Evolutionary conservation across 129 eudicot genomes (phyloP), one percentile per base, ranked within the genome.

Genomic region (Smallanthus sonchifolius): DNA sequence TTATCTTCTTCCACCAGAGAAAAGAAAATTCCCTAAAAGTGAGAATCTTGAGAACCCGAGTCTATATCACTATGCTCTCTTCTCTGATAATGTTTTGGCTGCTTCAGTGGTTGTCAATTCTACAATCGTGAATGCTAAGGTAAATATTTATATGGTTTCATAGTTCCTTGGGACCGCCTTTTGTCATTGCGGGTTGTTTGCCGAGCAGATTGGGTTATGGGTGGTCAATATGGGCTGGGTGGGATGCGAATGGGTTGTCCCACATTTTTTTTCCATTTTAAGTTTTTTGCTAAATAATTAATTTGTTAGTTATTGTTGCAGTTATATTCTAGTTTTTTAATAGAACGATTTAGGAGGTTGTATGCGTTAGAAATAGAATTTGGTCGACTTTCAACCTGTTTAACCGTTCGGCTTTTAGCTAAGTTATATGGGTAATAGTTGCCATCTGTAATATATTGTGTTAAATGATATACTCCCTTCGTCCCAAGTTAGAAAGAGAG

Each of bases 81-180:
- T 90, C 77, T 94, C 97, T 65, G 99, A 94, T 79, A 94, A 94
- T 72, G 99, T 91, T 20, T 82, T 91, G 80, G 99, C 99, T 83
- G 97, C 99, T 11, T 91, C 99, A 5, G 99, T 94, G 5, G 99
- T 95, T 39, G 99, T 88, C 78, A 94, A 91, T 82, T 94, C 99
- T 8, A 84, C 97, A 19, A 75, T 94, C 73, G 75, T 73, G 83
- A 86, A 91, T 85, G 97, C 99, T 36, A 94, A 91, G 91, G 99
- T 95, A 61, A 56, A 73, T 39, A 28, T 57, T 39, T 45, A 11
- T 20, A 36, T 24, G 2, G 64, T 15, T 42, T 49, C 52, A 47
- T 73, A 74, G 70, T 60, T 61, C 28, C 65, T 17, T 49, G 10
- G 64, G 64, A 34, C 24, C 57, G 20, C 20, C 40, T 14, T 68